A percentile compares a stretch with the other conserved stretches of the same genome.
phyloP scores from a whole-genome alignment of 805 yeast species.

The Pichia ethanolica region DNA sequence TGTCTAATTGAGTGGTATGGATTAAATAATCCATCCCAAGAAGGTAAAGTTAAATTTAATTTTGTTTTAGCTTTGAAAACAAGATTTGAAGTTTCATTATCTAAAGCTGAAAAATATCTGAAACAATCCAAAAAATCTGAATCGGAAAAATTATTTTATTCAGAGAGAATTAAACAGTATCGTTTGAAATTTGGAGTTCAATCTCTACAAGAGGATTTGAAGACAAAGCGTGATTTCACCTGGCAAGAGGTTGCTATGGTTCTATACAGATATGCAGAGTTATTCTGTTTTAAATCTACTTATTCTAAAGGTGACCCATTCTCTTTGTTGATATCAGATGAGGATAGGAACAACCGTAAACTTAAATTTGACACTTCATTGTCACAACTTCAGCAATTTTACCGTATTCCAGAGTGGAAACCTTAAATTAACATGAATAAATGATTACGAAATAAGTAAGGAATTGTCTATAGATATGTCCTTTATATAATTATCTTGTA shows the following conservation, averaged over 20 bases:
- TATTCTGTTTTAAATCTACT: constrained; percentile 19
- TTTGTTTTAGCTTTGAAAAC: constrained; percentile 15
- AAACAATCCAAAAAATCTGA: neutral
- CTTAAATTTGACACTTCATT: neutral
- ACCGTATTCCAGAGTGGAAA: constrained; percentile 6
- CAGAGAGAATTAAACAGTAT: constrained; percentile 9
- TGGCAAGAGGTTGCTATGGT: constrained; percentile 18
- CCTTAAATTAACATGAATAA: too few species aligned
- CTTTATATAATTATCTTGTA: too few species aligned
- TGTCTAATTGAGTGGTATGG: constrained; percentile 23
- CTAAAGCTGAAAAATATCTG: constrained; percentile 18
- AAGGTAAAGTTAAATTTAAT: constrained; percentile 8
- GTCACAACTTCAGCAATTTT: constrained; percentile 4
- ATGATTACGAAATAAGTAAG: too few species aligned
- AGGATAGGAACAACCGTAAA: constrained; percentile 1
- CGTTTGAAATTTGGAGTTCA: constrained; percentile 17
- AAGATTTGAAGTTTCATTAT: constrained; percentile 15
- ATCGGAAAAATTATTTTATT: neutral
- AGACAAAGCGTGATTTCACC: neutral
- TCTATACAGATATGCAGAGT: constrained; percentile 15
- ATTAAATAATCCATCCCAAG: neutral
- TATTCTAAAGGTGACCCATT: constrained; percentile 11
- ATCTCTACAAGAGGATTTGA: constrained; percentile 10
- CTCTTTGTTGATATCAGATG: neutral
- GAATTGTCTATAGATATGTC: too few species aligned